phyloP scores from a whole-genome alignment of 2,329 filamentous ascomycete species.

The Aspergillus uvarum region DNA sequence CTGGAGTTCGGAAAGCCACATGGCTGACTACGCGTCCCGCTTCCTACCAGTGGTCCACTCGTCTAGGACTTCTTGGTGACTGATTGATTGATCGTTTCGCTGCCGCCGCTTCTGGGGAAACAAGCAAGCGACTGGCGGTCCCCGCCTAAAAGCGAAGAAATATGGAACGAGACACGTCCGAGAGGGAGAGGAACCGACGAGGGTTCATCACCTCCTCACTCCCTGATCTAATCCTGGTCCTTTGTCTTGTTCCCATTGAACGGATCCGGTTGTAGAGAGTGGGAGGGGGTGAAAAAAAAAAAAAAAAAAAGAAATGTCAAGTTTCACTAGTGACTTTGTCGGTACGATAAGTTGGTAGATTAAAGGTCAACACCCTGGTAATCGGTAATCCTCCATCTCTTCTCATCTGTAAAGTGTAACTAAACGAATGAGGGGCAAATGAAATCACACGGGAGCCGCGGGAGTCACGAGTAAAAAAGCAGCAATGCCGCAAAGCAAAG shows the following conservation, averaged over 20 bases:
- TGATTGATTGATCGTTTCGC: not conserved
- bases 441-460: conserved; percentile 6
- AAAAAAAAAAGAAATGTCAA: not conserved
- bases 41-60: not conserved
- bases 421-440: conserved; percentile 2
- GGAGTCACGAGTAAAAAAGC: not conserved
- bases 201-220: not conserved
- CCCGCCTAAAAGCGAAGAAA: not conserved
- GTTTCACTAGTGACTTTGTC: not conserved
- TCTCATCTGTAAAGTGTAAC: not conserved
- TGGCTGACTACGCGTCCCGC: conserved; percentile 12
- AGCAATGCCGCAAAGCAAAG: too few relatives aligned
- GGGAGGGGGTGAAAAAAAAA: not conserved
- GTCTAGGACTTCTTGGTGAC: not conserved
- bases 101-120: not conserved
- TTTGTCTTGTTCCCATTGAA: too few relatives aligned
- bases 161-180: not conserved
- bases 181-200: not conserved
- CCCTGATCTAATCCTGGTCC: not conserved
- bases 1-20: conserved; percentile 15
- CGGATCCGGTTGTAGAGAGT: too few relatives aligned
- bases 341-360: not conserved
- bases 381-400: not conserved
- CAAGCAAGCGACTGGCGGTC: not conserved
- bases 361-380: not conserved